Evolutionary conservation across 306 rosid genomes (phyloP), one percentile per base, ranked within the genome.

Genomic region (Luffa aegyptiaca): DNA sequence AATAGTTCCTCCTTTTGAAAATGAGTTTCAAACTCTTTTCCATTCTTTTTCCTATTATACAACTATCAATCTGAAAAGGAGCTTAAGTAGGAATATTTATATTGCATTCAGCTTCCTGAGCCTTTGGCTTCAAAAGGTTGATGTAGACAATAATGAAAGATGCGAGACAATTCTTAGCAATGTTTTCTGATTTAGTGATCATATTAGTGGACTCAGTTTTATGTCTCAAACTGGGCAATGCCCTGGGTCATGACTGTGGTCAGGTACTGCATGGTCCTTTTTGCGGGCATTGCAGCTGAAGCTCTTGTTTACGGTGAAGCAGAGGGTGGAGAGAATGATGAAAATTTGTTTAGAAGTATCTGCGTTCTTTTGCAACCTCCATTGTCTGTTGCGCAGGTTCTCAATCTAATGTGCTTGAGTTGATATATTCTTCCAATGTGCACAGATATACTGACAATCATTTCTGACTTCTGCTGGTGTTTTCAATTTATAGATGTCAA

Each of bases 281-380:
- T 93, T 86, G 92, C 99, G 13, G 99, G 99, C 77, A 93, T 93
- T 86, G 94, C 97, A 8, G 97, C 99, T 46, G 99, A 93, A 87
- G 99, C 97, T 84, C 99, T 95, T 70, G 73, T 95, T 57, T 95
- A 93, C 75, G 97, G 96, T 20, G 98, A 95, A 82, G 97, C 97
- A 68, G 97, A 95, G 88, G 98, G 98, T 45, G 98, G 98, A 59
- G 98, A 95, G 88, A 95, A 95, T 84, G 97, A 95, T 77, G 98
- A 95, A 85, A 95, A 95, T 80, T 85, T 95, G 63, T 95, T 95
- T 77, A 89, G 94, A 85, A 76, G 90, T 56, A 81, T 92, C 76
- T 90, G 97, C 84, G 81, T 90, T 85, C 93, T 91, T 58, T 88
- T 95, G 56, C 91, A 91, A 57, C 98, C 98, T 53, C 97, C 98